These are phyloP conservation scores for Artemisia tridentata DNA, from an alignment of 129 eudicot genomes.

Conservation along the genomic window DNA sequence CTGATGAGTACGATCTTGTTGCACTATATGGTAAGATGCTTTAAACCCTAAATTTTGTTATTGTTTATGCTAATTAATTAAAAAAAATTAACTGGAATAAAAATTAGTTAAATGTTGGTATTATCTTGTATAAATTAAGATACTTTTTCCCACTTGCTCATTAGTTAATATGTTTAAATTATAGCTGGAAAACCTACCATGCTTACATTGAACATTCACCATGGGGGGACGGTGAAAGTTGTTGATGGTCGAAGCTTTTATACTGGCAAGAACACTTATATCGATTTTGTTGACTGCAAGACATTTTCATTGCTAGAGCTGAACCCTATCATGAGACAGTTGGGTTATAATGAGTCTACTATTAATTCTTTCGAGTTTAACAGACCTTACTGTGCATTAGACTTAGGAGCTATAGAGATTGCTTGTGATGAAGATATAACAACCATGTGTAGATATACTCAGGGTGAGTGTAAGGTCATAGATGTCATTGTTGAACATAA, in stretches of 20 bases:
- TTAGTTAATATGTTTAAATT: no score
- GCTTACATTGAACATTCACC: background rate
- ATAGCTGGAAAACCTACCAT: background rate
- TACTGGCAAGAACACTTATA: background rate
- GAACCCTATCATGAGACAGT: background rate
- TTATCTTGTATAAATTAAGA: no score
- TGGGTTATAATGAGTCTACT: background rate
- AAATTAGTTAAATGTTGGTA: no score
- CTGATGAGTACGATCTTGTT: background rate
- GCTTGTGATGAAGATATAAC: background rate
- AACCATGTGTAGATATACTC: background rate
- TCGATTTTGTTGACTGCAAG: background rate
- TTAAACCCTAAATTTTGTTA: background rate
- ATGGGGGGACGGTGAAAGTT: background rate
- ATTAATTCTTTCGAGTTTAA: background rate
- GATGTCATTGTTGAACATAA: background rate
- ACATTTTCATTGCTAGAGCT: background rate
- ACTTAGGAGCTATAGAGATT: background rate
- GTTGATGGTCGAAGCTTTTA: background rate
- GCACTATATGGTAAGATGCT: background rate
- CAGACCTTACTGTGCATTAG: background rate
- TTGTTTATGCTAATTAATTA: no score
- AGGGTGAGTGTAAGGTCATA: background rate
- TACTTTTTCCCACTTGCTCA: no score
- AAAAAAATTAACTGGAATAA: no score